Evolutionary conservation across 2,329 filamentous ascomycete species (phyloP), one percentile per base, ranked within the genome.

Genomic region (Microascus cirrosus): DNA sequence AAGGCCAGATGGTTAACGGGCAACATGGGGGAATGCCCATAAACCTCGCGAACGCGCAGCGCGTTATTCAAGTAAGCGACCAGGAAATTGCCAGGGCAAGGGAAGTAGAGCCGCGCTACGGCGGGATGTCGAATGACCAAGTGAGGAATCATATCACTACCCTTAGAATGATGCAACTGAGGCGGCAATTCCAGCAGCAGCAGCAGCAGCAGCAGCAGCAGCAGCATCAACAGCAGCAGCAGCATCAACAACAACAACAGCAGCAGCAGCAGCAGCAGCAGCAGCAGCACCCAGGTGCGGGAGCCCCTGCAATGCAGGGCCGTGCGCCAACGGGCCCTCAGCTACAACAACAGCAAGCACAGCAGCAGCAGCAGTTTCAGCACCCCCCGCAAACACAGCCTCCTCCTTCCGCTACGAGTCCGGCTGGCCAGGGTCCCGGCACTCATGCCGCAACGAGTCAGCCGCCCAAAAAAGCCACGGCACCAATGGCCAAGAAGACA

Each of bases 301-400:
- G 39, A 7, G 8, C 42, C 11, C 58, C 54, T 5, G 53, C 55
- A 61, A 45, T 36, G 55, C 67, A 66, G 58, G 62, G 60, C 57
- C 62, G 60, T 18, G 66, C 61, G 34, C 65, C 62, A 54, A 59
- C 55, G 53, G 61, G 54, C 5, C 62, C 59, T 2, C 62, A 60
- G 25, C 62, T 60, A 45, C 60, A 61, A 20, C 59, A 59, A 18
- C 64, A 63, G 13, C 63, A 63, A n/a, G 61, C 59, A 11, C 61
- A 60, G 3, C 65, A 61, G 24, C 62, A 60, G 18, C 65, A 79
- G 61, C 77, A 66, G 62, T 68, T 62, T 57, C 71, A 69, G 64
- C 70, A 61, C 15, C 67, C 67, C 39, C 64, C 63, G 13, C 68
- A 70, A 62, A 71, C 65, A n/a, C 71, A 66, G 58, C 67, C 67